phyloP scores from a whole-genome alignment of 805 yeast genomes.

The Nakazawaea siamensis region DNA sequence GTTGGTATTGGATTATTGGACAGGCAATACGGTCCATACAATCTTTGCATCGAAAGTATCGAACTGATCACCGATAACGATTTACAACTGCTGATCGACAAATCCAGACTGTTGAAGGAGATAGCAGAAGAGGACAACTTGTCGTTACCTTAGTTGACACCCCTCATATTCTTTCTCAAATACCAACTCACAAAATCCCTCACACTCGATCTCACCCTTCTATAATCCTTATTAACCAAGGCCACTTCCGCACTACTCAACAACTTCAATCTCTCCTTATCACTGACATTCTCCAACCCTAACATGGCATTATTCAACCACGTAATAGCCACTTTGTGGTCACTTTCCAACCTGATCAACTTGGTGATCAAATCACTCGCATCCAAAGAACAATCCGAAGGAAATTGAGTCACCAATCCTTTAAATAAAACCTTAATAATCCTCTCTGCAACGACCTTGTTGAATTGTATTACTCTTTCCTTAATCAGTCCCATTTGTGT shows the following conservation, averaged over 20 bases:
- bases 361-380: conserved; percentile 68
- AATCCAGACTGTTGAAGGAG: conserved; percentile 29
- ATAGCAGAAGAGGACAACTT: too few relatives aligned
- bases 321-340: conserved; percentile 31
- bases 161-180: conserved; percentile 57
- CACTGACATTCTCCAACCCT: conserved; percentile 57
- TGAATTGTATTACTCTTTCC: conserved; percentile 35
- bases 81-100: too few relatives aligned
- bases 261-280: conserved; percentile 60
- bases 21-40: conserved; percentile 68
- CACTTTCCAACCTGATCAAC: conserved; percentile 43
- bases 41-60: conserved; percentile 62
- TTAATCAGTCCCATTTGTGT: conserved; percentile 26
- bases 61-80: conserved; percentile 57
- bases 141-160: too few relatives aligned
- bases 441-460: conserved; percentile 48
- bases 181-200: conserved; percentile 82
- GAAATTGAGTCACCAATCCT: conserved; percentile 68
- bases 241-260: conserved; percentile 49
- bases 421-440: conserved; percentile 45
- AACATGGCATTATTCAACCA: conserved; percentile 58
- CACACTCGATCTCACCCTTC: conserved; percentile 64
- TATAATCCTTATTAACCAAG: conserved; percentile 57
- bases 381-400: conserved; percentile 61
- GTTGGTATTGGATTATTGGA: conserved; percentile 76